phyloP scores from a whole-genome alignment of 2,329 filamentous ascomycete species.

The Geosmithia flava region DNA sequence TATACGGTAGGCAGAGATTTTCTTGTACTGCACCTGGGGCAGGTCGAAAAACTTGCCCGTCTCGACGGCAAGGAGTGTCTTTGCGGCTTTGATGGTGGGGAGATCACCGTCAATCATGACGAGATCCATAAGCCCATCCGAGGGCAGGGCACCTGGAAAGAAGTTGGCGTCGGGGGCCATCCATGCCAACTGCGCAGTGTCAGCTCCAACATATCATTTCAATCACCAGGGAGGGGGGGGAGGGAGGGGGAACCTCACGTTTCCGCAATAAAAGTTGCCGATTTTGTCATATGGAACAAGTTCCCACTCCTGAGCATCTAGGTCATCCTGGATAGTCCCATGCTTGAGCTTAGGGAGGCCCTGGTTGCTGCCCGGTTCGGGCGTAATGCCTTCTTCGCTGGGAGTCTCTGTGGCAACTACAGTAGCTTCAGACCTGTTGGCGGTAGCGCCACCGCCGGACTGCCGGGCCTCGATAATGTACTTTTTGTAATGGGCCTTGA shows the following conservation, averaged over 20 bases:
- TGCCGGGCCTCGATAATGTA: constrained; percentile 14
- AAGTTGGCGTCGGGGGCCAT: constrained; percentile 83
- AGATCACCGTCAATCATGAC: constrained; percentile 71
- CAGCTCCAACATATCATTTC: neutral
- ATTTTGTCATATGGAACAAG: constrained; percentile 59
- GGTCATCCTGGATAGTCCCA: constrained; percentile 64
- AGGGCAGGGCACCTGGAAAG: constrained; percentile 71
- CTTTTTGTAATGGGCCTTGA: constrained; percentile 57
- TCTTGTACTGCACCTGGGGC: constrained; percentile 65
- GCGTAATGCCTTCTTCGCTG: neutral
- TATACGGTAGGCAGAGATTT: constrained; percentile 79
- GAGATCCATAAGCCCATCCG: constrained; percentile 78
- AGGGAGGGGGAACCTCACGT: constrained; percentile 35
- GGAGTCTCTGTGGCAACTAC: neutral
- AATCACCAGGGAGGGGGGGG: neutral
- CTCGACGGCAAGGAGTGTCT: constrained; percentile 60
- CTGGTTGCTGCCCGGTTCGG: neutral
- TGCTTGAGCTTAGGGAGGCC: constrained; percentile 65
- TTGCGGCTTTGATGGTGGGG: constrained; percentile 49
- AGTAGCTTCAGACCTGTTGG: neutral
- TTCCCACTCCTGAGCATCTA: constrained; percentile 59
- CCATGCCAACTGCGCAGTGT: constrained; percentile 56
- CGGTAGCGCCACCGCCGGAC: constrained; percentile 6
- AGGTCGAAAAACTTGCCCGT: constrained; percentile 69
- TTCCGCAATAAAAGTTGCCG: constrained; percentile 89